Evolutionary conservation across 2,329 filamentous ascomycete genomes (phyloP).

Genomic region (Ophiognomonia clavigignenti-juglandacearum): DNA sequence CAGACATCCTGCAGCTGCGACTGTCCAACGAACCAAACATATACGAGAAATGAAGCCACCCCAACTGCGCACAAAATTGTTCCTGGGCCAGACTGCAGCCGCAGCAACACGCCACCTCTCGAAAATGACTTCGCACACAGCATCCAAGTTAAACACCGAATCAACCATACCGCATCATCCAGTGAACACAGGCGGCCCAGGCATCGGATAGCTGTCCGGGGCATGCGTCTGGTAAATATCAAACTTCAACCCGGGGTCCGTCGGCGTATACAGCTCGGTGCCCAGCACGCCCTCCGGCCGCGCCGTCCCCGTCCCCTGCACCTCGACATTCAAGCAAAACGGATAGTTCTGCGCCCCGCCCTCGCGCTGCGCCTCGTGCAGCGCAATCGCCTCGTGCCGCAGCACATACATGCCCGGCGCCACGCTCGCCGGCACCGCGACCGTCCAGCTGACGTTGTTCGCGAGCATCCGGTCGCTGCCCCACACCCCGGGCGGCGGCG

Average conservation of each 20-base stretch:
- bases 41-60: too few relatives aligned
- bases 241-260: conserved; percentile 22
- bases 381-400: conserved; percentile 47
- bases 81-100: too few relatives aligned
- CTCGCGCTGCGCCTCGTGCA: conserved; percentile 37
- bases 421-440: conserved; percentile 40
- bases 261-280: conserved; percentile 21
- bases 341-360: conserved; percentile 48
- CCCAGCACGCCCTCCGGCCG: conserved; percentile 20
- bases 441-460: conserved; percentile 45
- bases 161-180: too few relatives aligned
- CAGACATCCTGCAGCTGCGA: too few relatives aligned
- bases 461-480: conserved; percentile 38
- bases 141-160: too few relatives aligned
- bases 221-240: conserved; percentile 22
- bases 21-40: too few relatives aligned
- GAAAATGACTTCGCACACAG: too few relatives aligned
- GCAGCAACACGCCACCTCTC: too few relatives aligned
- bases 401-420: conserved; percentile 46
- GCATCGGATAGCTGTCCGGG: conserved; percentile 22
- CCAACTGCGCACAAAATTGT: too few relatives aligned
- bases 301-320: conserved; percentile 40
- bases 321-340: conserved; percentile 53
- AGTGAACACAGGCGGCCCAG: conserved; percentile 21
- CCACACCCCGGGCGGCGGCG: conserved; percentile 27